Evolutionary conservation across 2,329 filamentous ascomycete genomes (phyloP).

Genomic region (Botrytis squamosa): DNA sequence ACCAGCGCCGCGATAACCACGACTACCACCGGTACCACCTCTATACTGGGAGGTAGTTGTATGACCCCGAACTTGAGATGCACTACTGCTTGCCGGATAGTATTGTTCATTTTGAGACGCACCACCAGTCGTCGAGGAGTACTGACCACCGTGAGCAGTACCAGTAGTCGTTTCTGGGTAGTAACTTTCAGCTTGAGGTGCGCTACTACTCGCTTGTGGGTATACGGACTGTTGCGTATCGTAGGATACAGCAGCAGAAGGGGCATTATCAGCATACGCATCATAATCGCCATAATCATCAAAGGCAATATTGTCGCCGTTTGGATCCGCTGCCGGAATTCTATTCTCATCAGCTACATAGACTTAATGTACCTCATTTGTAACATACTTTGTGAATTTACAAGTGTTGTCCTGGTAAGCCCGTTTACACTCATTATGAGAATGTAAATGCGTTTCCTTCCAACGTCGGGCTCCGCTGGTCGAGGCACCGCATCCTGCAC

Average conservation of each 20-base stretch:
- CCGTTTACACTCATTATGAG: background rate
- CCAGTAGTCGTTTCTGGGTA: background rate
- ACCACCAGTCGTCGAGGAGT: background rate
- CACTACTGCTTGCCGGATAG: background rate
- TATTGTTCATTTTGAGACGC: background rate
- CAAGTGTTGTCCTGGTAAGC: background rate
- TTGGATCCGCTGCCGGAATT: background rate
- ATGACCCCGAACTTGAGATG: background rate
- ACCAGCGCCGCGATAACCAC: background rate
- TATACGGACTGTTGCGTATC: background rate
- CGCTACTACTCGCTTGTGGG: background rate
- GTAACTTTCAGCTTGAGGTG: background rate
- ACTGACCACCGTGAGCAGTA: background rate
- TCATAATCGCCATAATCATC: background rate
- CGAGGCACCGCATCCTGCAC: background rate
- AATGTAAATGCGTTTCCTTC: background rate
- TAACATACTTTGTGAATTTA: background rate
- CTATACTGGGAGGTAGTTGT: background rate
- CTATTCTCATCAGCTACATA: background rate
- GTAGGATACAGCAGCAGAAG: background rate
- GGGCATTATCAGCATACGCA: background rate
- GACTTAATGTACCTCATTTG: background rate
- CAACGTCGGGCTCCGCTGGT: background rate
- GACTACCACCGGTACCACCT: background rate
- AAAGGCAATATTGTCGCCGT: background rate